Evolutionary conservation across 2,329 filamentous ascomycete species (phyloP), one percentile per base, ranked within the genome.

Genomic region (Fusarium nanum): DNA sequence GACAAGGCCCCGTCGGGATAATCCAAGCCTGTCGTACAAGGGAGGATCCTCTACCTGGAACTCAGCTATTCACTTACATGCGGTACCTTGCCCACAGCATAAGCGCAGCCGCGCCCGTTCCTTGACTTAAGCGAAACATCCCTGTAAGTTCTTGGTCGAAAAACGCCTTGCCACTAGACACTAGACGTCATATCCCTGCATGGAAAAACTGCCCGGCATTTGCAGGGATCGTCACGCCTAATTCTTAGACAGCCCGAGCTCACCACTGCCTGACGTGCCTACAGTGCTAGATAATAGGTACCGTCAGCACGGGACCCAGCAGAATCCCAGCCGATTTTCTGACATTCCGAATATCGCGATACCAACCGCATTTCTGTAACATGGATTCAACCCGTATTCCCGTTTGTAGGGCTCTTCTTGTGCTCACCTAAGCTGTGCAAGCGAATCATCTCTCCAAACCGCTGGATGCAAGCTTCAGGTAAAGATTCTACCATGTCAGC

Each of bases 161-260:
- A 57, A 68, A 71, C 28, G 67, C 67, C 63, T 71, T 64, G 55
- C 67, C 63, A 71, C 67, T 32, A 47, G 56, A 47, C 63, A 71
- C 67, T 32, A 47, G 56, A 47, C 58, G 67, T 60, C 55, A 71
- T 54, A 53, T 55, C 68, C 68, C 58, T 63, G 64, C 55, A 53
- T 55, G 46, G 27, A 47, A 47, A 50, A 47, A 50, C 22, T 46
- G 41, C 46, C 44, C 56, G 54, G 47, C 56, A 56, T 27, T 28
- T 40, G 20, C 50, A 67, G 28, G 56, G 52, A 67, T 63, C 55
- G n/a, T 47, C 45, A 20, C 60, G 41, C 32, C 37, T 56, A 56
- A 65, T 50, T 62, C 48, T 48, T 66, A 52, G 58, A 58, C 25
- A 68, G n/a, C 22, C 22, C 22, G 22, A 23, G 22, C 28, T 54